These are phyloP conservation scores for Talaromyces sp. DNA, from an alignment of 2,329 filamentous ascomycete genomes.

Conservation along the genomic window DNA sequence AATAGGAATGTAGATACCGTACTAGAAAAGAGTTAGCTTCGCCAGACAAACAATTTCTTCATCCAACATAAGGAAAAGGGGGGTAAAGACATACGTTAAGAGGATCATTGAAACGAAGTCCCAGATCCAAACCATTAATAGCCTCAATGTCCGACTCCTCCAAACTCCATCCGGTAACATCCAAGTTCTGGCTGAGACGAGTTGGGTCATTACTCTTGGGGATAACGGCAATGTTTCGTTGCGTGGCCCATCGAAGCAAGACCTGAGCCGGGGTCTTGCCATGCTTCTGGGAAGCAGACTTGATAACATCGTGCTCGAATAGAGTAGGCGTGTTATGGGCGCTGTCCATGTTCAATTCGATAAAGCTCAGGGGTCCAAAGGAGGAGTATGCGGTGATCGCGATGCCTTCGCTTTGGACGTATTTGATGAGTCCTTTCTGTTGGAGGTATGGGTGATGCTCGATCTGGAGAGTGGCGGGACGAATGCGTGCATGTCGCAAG, in stretches of 20 bases:
- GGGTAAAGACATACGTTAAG: conserved; percentile 52
- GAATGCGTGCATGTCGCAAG: conserved; percentile 69
- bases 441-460: conserved; percentile 88
- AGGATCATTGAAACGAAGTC: conserved; percentile 73
- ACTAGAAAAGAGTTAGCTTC: conserved; percentile 32
- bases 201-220: conserved; percentile 65
- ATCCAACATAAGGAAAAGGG: background rate
- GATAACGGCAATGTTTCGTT: conserved; percentile 74
- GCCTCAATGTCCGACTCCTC: conserved; percentile 60
- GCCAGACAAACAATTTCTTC: no score
- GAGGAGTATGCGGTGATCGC: conserved; percentile 77
- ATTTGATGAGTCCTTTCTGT: conserved; percentile 64
- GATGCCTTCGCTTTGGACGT: conserved; percentile 65
- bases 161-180: conserved; percentile 62
- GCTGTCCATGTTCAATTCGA: conserved; percentile 68
- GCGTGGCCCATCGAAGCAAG: conserved; percentile 80
- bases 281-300: conserved; percentile 62
- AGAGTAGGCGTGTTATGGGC: conserved; percentile 62
- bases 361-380: conserved; percentile 73
- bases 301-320: conserved; percentile 64
- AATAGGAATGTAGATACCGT: conserved; percentile 48
- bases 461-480: conserved; percentile 74
- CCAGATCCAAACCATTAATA: conserved; percentile 61
- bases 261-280: conserved; percentile 72
- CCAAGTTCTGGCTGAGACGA: conserved; percentile 60